A percentile compares a stretch with the other conserved stretches of the same genome.
These are phyloP conservation scores for Cutaneotrichosporon sp. DNA, from an alignment of 1,284 basidiomycete genomes.

Conservation along the genomic window DNA sequence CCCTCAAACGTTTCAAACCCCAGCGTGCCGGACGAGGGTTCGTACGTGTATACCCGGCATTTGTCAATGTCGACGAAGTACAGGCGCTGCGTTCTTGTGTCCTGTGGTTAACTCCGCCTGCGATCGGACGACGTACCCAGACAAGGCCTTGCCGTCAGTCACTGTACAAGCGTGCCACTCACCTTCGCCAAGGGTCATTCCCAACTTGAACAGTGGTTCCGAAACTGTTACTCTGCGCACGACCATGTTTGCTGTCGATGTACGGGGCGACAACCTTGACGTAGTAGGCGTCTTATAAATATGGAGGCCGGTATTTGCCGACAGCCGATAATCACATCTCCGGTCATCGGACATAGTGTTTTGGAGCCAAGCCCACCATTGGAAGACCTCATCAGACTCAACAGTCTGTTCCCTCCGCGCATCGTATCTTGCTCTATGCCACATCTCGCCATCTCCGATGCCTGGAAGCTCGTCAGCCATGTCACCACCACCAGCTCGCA, in stretches of 20 bases:
- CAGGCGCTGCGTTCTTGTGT: slow-evolving; percentile 16
- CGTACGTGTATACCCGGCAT: slow-evolving; percentile 19
- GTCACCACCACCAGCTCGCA: not conserved
- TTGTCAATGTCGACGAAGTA: slow-evolving; percentile 29
- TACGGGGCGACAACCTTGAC: too few species aligned
- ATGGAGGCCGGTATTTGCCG: too few species aligned
- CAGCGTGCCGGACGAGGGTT: slow-evolving; percentile 13
- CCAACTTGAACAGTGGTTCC: slow-evolving; percentile 17
- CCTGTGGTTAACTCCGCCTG: slow-evolving; percentile 6
- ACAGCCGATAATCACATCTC: too few species aligned
- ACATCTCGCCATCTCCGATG: not conserved
- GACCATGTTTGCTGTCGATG: too few species aligned
- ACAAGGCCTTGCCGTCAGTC: not conserved
- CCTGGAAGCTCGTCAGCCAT: not conserved
- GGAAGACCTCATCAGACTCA: too few species aligned
- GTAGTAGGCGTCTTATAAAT: too few species aligned
- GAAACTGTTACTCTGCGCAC: slow-evolving; percentile 1
- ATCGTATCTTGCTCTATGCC: not conserved
- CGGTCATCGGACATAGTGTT: too few species aligned
- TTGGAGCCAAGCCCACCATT: too few species aligned
- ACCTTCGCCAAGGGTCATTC: slow-evolving; percentile 20
- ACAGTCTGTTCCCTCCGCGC: not conserved
- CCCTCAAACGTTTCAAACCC: slow-evolving; percentile 23
- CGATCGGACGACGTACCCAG: slow-evolving; percentile 7
- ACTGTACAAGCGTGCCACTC: not conserved